Percentiles rank a stretch among this genome's conserved stretches.
Conservation (phyloP, 108 stramenopile species). For the Cylindrotheca closterium region DNA sequence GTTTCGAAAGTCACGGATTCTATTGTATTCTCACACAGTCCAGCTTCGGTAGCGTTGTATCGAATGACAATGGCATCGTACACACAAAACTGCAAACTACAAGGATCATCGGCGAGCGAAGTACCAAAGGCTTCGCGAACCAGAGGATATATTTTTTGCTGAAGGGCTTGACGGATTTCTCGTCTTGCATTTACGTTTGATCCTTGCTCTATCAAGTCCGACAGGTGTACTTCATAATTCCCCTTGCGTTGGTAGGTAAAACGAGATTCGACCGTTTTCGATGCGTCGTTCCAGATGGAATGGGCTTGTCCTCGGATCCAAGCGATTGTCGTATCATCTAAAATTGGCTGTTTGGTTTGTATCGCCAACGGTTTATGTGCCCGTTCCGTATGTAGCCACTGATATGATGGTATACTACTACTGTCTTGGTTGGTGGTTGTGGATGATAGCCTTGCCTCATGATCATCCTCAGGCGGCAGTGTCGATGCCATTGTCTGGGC, state of each 20-base stretch:
- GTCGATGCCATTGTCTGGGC: no score
- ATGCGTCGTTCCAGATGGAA: conserved; percentile 6
- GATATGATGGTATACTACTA: no score
- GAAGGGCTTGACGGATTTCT: conserved; percentile 4
- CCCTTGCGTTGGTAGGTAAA: conserved; percentile 42
- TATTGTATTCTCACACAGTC: not conserved
- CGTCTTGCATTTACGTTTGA: not conserved
- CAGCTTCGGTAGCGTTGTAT: conserved; percentile 64
- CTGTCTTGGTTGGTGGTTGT: no score
- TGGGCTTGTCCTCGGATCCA: conserved; percentile 17
- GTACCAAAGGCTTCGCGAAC: conserved; percentile 50
- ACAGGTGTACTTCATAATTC: conserved; percentile 47
- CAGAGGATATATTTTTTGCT: conserved; percentile 51
- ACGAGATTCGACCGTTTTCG: conserved; percentile 7
- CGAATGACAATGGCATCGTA: conserved; percentile 68
- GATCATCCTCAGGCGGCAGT: no score
- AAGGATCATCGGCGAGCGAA: conserved; percentile 8
- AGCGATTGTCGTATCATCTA: not conserved
- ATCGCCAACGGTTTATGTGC: not conserved
- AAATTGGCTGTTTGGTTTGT: conserved; percentile 17
- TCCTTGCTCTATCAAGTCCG: conserved; percentile 22
- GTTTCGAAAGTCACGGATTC: conserved; percentile 12
- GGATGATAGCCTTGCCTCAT: no score
- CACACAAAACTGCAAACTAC: conserved; percentile 34
- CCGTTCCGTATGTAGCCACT: not conserved